Evolutionary conservation across 495 filamentous ascomycete species (phyloP).

Genomic region (Daldinia bambusicola): DNA sequence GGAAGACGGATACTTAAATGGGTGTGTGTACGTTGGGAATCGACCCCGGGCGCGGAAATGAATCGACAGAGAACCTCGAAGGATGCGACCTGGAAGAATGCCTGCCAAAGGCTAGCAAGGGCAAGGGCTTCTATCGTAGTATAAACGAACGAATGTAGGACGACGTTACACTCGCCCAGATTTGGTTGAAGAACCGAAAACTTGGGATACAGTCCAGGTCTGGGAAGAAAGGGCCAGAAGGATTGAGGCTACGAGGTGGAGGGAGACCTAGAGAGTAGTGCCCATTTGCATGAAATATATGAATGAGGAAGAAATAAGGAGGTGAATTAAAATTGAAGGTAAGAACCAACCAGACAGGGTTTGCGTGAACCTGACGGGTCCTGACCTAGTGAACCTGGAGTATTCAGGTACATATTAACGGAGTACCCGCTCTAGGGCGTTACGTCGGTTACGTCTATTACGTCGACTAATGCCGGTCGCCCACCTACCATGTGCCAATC

Average conservation of each 20-base stretch:
- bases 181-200: conserved; percentile 14
- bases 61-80: conserved; percentile 28
- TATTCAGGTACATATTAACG: conserved; percentile 13
- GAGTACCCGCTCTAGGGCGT: conserved; percentile 29
- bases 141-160: conserved; percentile 32
- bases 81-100: conserved; percentile 29
- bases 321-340: conserved; percentile 13
- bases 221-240: conserved; percentile 27
- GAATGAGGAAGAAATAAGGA: conserved; percentile 33
- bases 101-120: conserved; percentile 24
- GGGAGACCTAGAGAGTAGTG: conserved; percentile 7
- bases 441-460: conserved; percentile 24
- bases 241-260: conserved; percentile 20
- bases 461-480: conserved; percentile 36
- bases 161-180: conserved; percentile 21
- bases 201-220: conserved; percentile 15
- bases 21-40: neutral
- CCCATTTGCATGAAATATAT: conserved; percentile 35
- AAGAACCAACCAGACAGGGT: neutral
- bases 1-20: conserved; percentile 28
- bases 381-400: conserved; percentile 16
- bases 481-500: conserved; percentile 39
- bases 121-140: conserved; percentile 19
- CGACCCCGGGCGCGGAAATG: conserved; percentile 15
- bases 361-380: no score